Evolutionary conservation across 768 basidiomycete species (phyloP), one percentile per base, ranked within the genome.

Genomic region (Boletus reticulatus): DNA sequence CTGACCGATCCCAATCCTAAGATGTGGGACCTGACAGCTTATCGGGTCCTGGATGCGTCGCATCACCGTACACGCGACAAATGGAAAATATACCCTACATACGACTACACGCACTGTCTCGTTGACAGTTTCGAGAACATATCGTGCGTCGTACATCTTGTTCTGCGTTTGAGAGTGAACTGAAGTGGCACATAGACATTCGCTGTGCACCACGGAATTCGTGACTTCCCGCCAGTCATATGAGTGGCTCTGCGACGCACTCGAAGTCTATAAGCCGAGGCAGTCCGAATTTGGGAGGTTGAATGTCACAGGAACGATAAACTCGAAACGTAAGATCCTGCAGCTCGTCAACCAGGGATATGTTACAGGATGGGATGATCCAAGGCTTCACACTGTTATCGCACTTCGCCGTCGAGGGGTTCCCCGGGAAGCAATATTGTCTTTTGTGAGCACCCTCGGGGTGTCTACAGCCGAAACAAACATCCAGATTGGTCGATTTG

Each of bases 1-100:
- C 75, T 98, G 27, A 79, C 84, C 44, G 91, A 92, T 57, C 88
- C 89, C 13, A 99, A 98, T 72, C 96, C 96, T 12, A 94, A 94
- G 73, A 98, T 99, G 97, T 99, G 97, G 97, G 97, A 99, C 75
- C 74, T 97, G 52, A 91, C 97, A 36, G 96, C 96, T 8, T 99
- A 98, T 70, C 88, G 97, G 27, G 92, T 98, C 16, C 80, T 98
- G 50, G 83, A 89, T 48, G 84, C 92, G 2, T 85, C 90, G 31
- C 97, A 99, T 72, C 96, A 98, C 66, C 84, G 97, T 22, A 98
- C 97, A 1, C 84, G 85, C 11, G 85, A 88, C 70, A 90, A 88
- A 66, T 99, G 97, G 97, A 91, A 83, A 67, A 93, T 99, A 57
- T 99, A 99, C 72, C 96, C 96, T 3, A 98, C 95, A 0, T 99